Base-by-base conservation (phyloP, 2,329 filamentous ascomycete genomes). In the Cladosporium sp. region DNA sequence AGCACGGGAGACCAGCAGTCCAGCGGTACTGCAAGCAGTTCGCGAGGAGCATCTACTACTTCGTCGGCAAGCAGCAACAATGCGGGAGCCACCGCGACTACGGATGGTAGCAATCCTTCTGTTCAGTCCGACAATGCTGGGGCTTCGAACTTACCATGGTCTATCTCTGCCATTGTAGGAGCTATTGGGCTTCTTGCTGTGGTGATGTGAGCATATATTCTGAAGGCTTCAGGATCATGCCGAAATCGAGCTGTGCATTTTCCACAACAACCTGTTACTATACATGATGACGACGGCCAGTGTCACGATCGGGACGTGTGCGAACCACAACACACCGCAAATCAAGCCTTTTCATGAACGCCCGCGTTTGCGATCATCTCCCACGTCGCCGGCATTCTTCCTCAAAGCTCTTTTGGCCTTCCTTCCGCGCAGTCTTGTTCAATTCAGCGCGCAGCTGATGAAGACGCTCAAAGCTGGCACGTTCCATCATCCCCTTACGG, bases 101-200 rank as follows among this genome's bases (percentile, higher is more conserved):
- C 23, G 11, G 33, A n/a, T 3, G 35, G 26, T 16, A 46, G 37
- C 28, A 12, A 37, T 12, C 56, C 56, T 11, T 23, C 56, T 29
- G 18, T 37, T 29, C 56, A 59, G 28, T 46, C 56, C 7, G 56
- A 59, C 35, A 59, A 44, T 29, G 56, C 56, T 31, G 56, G 23
- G 7, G 26, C 37, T 2, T 57, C 55, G 23, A 44, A 46, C 6
- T 59, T 29, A 37, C 23, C 33, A 3, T 59, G 56, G 56, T 40
- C 56, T n/a, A 29, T 59, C 14, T 28, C 56, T 29, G 56, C 56
- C 8, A 29, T 46, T 12, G 8, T 59, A 11, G 56, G 56, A 8
- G 37, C 56, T 16, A 29, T 59, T 46, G 56, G 56, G 16, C 8
- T 59, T 26, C 35, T 59, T 29, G 37, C 37, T 28, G 35, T 46